phyloP scores from a whole-genome alignment of 495 filamentous ascomycete genomes.

The Lophiotrema nucula region DNA sequence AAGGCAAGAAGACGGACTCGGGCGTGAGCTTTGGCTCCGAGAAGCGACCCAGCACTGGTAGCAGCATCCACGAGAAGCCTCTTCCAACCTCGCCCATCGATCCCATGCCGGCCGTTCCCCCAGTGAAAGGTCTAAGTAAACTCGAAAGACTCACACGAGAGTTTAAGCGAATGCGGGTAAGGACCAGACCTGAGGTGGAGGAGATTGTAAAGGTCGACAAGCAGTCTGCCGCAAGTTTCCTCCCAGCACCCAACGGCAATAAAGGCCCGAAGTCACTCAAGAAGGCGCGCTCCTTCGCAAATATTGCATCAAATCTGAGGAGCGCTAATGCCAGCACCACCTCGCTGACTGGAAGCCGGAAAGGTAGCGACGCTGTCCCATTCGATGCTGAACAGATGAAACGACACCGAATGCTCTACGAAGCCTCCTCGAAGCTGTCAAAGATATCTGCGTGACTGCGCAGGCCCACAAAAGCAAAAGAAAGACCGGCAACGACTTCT shows the following conservation, averaged over 20 bases:
- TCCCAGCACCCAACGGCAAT: constrained; percentile 9
- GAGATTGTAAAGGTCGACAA: constrained; percentile 32
- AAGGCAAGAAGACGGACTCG: constrained; percentile 60
- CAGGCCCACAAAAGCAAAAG: too few species aligned
- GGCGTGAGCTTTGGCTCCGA: constrained; percentile 59
- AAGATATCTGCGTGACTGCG: too few species aligned
- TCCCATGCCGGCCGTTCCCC: constrained; percentile 38
- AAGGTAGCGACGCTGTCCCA: constrained; percentile 23
- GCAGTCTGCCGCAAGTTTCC: not conserved
- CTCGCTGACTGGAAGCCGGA: constrained; percentile 24
- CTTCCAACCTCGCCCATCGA: constrained; percentile 26
- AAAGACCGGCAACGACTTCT: too few species aligned
- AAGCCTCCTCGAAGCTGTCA: too few species aligned
- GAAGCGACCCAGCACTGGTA: constrained; percentile 24
- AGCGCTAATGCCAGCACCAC: constrained; percentile 24
- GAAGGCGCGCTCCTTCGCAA: constrained; percentile 43
- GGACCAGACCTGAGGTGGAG: constrained; percentile 33
- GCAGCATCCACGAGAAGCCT: constrained; percentile 20
- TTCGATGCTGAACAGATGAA: constrained; percentile 40
- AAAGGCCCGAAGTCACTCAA: constrained; percentile 37
- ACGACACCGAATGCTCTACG: constrained; percentile 35
- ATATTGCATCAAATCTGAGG: constrained; percentile 32
- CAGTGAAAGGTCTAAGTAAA: constrained; percentile 48
- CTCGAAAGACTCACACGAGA: constrained; percentile 61
- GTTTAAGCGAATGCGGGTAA: constrained; percentile 48